These are phyloP conservation scores for Carpinus fangiana DNA, from an alignment of 306 rosid genomes.

Conservation along the genomic window DNA sequence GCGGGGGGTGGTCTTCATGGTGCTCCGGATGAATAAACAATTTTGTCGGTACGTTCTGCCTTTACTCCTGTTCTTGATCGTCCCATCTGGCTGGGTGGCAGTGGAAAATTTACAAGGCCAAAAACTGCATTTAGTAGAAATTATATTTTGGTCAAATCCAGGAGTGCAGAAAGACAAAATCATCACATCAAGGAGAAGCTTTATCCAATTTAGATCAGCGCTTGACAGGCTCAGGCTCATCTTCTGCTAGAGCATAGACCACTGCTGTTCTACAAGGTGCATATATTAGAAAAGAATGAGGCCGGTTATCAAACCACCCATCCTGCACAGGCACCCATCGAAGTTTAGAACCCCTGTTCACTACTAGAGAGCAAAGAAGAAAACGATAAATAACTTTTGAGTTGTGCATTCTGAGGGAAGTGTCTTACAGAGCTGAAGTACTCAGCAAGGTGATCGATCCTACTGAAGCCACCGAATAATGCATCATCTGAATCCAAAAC, in stretches of 20 bases:
- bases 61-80: not conserved
- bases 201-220: constrained; percentile 23
- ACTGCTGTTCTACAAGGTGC: constrained; percentile 83
- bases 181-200: constrained; percentile 9
- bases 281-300: constrained; percentile 73
- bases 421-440: constrained; percentile 64
- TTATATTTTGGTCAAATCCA: constrained; percentile 10
- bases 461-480: constrained; percentile 70
- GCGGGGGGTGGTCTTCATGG: not conserved
- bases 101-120: not conserved
- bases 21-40: not conserved
- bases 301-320: constrained; percentile 65
- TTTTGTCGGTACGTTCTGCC: not conserved
- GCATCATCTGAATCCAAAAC: constrained; percentile 84
- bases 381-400: not conserved
- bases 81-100: not conserved
- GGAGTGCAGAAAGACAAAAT: not conserved
- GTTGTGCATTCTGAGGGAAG: not conserved
- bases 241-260: constrained; percentile 60
- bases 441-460: constrained; percentile 68
- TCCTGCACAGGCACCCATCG: constrained; percentile 53
- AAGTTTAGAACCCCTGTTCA: constrained; percentile 17
- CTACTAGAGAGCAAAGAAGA: not conserved
- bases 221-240: constrained; percentile 29
- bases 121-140: constrained; percentile 29